These are phyloP conservation scores for Anisodus acutangulus DNA, from an alignment of 257 asterid genomes.

Conservation along the genomic window DNA sequence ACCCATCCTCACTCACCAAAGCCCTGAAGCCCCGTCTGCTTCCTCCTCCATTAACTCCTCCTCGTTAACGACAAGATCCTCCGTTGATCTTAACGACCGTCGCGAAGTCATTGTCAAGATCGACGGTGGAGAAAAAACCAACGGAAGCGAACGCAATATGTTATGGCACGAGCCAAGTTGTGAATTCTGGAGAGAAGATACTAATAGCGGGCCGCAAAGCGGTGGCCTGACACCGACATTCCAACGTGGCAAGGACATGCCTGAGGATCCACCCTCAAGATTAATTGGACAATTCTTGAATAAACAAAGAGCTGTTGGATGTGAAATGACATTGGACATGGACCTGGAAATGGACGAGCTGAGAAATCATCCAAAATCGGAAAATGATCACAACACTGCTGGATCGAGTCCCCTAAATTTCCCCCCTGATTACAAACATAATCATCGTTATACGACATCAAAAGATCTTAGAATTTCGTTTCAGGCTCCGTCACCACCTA, in stretches of 20 bases:
- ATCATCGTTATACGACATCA: slow-evolving; percentile 31
- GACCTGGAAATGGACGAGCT: slow-evolving; percentile 40
- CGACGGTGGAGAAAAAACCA: slow-evolving; percentile 36
- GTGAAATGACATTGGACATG: slow-evolving; percentile 61
- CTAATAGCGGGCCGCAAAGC: slow-evolving; percentile 28
- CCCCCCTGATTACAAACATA: background rate
- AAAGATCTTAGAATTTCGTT: slow-evolving; percentile 49
- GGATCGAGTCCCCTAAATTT: slow-evolving; percentile 25
- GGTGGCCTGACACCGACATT: slow-evolving; percentile 1
- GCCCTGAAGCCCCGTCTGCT: slow-evolving; percentile 36
- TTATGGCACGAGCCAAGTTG: slow-evolving; percentile 49
- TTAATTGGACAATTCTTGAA: slow-evolving; percentile 64
- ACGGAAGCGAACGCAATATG: background rate
- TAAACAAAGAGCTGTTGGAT: slow-evolving; percentile 62
- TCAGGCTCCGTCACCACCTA: slow-evolving; percentile 30
- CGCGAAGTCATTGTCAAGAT: slow-evolving; percentile 63
- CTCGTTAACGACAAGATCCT: slow-evolving; percentile 25
- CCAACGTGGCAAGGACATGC: slow-evolving; percentile 29
- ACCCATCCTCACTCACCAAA: slow-evolving; percentile 54
- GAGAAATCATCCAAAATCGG: slow-evolving; percentile 26
- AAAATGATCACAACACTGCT: background rate
- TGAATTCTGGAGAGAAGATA: slow-evolving; percentile 52
- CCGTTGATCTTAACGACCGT: slow-evolving; percentile 28
- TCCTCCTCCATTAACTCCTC: slow-evolving; percentile 28
- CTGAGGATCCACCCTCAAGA: slow-evolving; percentile 63